phyloP scores from a whole-genome alignment of 129 eudicot species.

The Kitagawia praeruptora region DNA sequence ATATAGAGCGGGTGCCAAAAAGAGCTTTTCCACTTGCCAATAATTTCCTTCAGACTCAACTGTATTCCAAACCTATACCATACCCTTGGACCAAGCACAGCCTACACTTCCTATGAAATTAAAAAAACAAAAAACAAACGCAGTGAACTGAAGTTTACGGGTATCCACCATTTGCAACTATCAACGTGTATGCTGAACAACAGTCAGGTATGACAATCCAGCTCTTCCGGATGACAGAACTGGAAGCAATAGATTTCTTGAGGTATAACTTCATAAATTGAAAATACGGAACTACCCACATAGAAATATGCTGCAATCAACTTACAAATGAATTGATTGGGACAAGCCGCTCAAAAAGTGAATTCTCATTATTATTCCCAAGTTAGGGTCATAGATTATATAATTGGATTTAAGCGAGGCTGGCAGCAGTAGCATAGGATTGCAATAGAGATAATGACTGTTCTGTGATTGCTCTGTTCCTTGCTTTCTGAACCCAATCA shows the following conservation, averaged over 20 bases:
- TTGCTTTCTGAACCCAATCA: conserved; percentile 74
- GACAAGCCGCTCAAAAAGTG: background rate
- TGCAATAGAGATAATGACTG: conserved; percentile 76
- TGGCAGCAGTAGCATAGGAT: conserved; percentile 74
- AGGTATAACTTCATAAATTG: background rate
- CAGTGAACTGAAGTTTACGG: background rate
- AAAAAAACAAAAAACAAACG: background rate
- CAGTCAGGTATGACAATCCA: background rate
- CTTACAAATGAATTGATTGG: background rate
- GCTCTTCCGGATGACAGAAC: background rate
- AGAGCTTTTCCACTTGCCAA: background rate
- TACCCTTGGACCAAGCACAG: background rate
- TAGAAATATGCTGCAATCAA: conserved; percentile 19
- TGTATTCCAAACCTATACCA: background rate
- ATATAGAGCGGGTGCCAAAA: background rate
- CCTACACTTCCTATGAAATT: background rate
- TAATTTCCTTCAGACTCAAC: background rate
- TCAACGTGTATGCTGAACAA: background rate
- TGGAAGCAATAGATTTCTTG: background rate
- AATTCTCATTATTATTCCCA: conserved; percentile 11
- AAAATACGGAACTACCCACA: background rate
- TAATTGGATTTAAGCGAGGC: conserved; percentile 36
- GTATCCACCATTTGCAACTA: background rate
- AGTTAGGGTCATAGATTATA: background rate
- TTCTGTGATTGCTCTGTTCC: conserved; percentile 79